Evolutionary conservation across 495 filamentous ascomycete genomes (phyloP).

Genomic region (Xylaria cubensis): DNA sequence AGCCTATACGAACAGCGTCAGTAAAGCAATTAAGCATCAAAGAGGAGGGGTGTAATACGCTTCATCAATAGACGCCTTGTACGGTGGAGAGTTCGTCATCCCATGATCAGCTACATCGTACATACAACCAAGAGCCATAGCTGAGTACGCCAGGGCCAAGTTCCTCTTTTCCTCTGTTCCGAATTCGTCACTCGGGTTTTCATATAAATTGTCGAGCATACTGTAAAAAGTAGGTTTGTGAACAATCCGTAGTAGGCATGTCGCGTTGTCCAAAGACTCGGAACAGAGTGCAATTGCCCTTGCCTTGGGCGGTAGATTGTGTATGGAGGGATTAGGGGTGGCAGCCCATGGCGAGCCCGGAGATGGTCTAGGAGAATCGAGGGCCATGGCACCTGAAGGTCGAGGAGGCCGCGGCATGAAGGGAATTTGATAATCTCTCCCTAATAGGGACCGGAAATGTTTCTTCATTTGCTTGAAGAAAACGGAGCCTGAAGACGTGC

Average conservation of each 20-base stretch:
- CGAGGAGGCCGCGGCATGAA: constrained; percentile 53
- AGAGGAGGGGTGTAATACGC: constrained; percentile 59
- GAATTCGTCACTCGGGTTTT: constrained; percentile 70
- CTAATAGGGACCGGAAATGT: constrained; percentile 73
- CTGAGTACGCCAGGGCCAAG: constrained; percentile 81
- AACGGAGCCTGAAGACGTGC: constrained; percentile 87
- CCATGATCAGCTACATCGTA: constrained; percentile 66
- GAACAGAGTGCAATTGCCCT: constrained; percentile 73
- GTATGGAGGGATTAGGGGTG: constrained; percentile 61
- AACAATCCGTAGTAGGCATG: constrained; percentile 82
- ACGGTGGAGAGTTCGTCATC: constrained; percentile 45
- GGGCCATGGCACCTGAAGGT: constrained; percentile 47
- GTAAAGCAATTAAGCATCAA: constrained; percentile 5
- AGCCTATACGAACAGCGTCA: constrained; percentile 58
- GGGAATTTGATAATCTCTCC: constrained; percentile 56
- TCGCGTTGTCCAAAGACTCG: constrained; percentile 82
- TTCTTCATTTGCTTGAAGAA: constrained; percentile 86
- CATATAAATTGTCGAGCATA: constrained; percentile 80
- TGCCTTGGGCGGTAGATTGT: constrained; percentile 74
- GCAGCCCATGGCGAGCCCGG: constrained; percentile 63
- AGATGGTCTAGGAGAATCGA: constrained; percentile 76
- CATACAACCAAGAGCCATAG: constrained; percentile 85
- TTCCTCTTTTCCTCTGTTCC: constrained; percentile 79
- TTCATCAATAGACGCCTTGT: constrained; percentile 78
- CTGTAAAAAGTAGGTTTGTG: constrained; percentile 86